These are phyloP conservation scores for Pichia exigua DNA, from an alignment of 805 yeast genomes.

Conservation along the genomic window DNA sequence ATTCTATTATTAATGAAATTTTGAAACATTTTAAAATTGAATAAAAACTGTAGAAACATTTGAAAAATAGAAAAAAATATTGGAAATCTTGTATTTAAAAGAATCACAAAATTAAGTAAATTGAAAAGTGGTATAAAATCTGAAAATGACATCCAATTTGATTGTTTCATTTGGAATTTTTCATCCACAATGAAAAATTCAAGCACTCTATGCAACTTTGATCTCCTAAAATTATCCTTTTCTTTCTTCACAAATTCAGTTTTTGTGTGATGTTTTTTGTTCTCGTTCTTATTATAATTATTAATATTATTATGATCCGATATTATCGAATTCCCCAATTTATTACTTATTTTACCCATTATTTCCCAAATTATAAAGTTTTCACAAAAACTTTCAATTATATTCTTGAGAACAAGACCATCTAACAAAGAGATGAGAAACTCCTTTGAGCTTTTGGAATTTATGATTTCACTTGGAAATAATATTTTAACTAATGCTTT, in stretches of 20 bases:
- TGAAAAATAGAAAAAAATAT: constrained; percentile 3
- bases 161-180: not conserved
- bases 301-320: not conserved
- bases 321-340: not conserved
- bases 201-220: not conserved
- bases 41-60: not conserved
- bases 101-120: not conserved
- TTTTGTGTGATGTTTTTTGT: not conserved
- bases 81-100: constrained; percentile 5
- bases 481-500: constrained; percentile 29
- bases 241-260: not conserved
- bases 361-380: constrained; percentile 47
- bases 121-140: constrained; percentile 10
- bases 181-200: not conserved
- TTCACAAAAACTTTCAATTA: constrained; percentile 38
- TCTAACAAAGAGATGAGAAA: constrained; percentile 34
- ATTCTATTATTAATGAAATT: constrained; percentile 17
- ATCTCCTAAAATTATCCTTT: not conserved
- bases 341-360: constrained; percentile 18
- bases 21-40: not conserved
- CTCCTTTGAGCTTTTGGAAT: constrained; percentile 32
- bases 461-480: constrained; percentile 34
- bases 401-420: constrained; percentile 35
- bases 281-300: not conserved
- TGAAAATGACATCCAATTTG: constrained; percentile 1